phyloP scores from a whole-genome alignment of 495 filamentous ascomycete genomes.

The Podospora comata region DNA sequence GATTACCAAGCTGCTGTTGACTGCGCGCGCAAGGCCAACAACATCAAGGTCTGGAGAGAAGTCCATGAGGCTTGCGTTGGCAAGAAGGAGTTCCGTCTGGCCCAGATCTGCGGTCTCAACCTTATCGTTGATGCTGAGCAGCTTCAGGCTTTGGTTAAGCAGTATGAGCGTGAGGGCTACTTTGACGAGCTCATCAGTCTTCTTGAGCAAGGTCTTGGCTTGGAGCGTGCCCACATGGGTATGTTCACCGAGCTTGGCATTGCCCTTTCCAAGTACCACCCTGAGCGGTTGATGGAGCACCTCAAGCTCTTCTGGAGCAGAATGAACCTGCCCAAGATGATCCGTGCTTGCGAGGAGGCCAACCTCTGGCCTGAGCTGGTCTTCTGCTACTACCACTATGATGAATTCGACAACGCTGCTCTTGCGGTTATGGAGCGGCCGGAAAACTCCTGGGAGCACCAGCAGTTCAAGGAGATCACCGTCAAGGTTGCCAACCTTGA shows the following conservation, averaged over 20 bases:
- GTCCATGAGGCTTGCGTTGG: slow-evolving; percentile 94
- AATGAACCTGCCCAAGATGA: slow-evolving; percentile 98
- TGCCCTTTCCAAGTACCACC: slow-evolving; percentile 93
- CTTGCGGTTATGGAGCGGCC: slow-evolving; percentile 99
- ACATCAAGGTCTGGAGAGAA: slow-evolving; percentile 99
- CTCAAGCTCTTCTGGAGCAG: slow-evolving; percentile 98
- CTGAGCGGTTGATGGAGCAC: slow-evolving; percentile 97
- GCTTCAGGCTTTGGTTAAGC: slow-evolving; percentile 84
- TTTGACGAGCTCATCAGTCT: slow-evolving; percentile 96
- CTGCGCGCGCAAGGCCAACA: slow-evolving; percentile 98
- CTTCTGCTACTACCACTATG: slow-evolving; percentile 98
- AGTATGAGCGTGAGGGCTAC: slow-evolving; percentile 96
- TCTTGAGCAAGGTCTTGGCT: slow-evolving; percentile 90
- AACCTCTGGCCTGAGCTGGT: slow-evolving; percentile 97
- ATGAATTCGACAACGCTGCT: slow-evolving; percentile 98
- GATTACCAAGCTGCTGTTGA: slow-evolving; percentile 99
- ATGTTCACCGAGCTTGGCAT: slow-evolving; percentile 98
- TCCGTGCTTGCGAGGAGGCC: slow-evolving; percentile 90
- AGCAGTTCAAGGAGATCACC: slow-evolving; percentile 98
- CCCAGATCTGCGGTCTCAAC: slow-evolving; percentile 98
- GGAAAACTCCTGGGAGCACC: slow-evolving; percentile 98
- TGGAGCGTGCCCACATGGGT: slow-evolving; percentile 77
- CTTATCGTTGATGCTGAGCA: slow-evolving; percentile 98
- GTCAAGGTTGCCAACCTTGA: slow-evolving; percentile 98
- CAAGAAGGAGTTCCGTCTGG: slow-evolving; percentile 99